Evolutionary conservation across 192 early-diverging fungal species (phyloP), one percentile per base, ranked within the genome.

Genomic region (Umbelopsis isabellina): DNA sequence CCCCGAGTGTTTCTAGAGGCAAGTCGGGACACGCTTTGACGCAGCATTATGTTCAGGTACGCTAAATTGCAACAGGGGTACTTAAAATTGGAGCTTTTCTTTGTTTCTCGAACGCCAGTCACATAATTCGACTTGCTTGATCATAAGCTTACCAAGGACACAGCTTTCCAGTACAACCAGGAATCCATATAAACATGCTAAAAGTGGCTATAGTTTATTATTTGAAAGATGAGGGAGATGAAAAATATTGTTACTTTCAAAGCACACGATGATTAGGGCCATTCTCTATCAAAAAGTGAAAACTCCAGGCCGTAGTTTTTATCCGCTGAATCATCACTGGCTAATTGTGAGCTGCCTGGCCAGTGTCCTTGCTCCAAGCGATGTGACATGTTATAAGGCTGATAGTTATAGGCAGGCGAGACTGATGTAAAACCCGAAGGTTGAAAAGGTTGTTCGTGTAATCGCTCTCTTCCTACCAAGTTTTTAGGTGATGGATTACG

Each of bases 201-300:
- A 41, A 41, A 41, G 37, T 4, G 37, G 37, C 37, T 41, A 41
- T 6, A 9, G 6, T 41, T 41, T 41, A 41, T 41, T 41, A 41
- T 41, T 41, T 41, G 10, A 10, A 41, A 41, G 37, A 41, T 9
- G 37, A 41, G 37, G 37, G 37, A 41, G 1, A 5, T 41, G n/a
- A 30, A 61, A 61, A 35, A 61, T 35, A 16, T 61, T 7, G 55
- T 2, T 16, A 16, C 25, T 35, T 27, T 35, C 55, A 61, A 61
- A 41, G 37, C 10, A 5, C 37, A 41, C 2, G 37, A 41, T 41
- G 27, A 16, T n/a, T 30, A n/a, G 7, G 55, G 55, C 30, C 27
- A 61, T 25, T 61, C 33, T 30, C 33, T 61, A n/a, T 61, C 55
- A 61, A 61, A 61, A n/a, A 61, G 55, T 61, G 55, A 61, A 33